Percentiles rank a stretch among this genome's conserved stretches.
Conservation (phyloP, 306 rosid species). For the Quercus glauca region DNA sequence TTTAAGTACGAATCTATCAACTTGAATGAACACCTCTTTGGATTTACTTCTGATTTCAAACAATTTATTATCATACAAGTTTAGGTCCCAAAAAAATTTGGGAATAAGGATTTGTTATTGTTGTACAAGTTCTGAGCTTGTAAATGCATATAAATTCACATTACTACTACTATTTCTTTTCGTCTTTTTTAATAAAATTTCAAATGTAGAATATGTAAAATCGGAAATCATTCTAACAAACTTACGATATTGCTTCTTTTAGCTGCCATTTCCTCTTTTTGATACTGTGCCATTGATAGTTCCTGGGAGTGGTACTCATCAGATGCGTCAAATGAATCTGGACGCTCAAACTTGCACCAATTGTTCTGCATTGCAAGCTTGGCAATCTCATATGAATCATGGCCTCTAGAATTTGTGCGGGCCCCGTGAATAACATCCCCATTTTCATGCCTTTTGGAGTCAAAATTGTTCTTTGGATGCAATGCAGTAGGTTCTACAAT, state of each 20-base stretch:
- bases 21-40: not conserved
- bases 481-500: slow-evolving; percentile 44
- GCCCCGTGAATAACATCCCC: slow-evolving; percentile 37
- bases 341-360: slow-evolving; percentile 89
- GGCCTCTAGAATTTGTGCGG: slow-evolving; percentile 52
- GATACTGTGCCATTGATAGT: slow-evolving; percentile 63
- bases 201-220: not conserved
- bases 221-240: slow-evolving; percentile 5
- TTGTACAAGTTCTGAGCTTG: not conserved
- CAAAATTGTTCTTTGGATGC: slow-evolving; percentile 49
- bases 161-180: slow-evolving; percentile 1
- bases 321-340: slow-evolving; percentile 89
- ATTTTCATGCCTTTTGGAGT: slow-evolving; percentile 55
- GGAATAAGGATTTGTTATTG: not conserved
- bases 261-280: slow-evolving; percentile 62
- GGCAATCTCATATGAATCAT: slow-evolving; percentile 56
- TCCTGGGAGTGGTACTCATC: slow-evolving; percentile 94
- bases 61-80: not conserved
- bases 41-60: too few relatives aligned
- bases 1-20: not conserved
- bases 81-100: too few relatives aligned
- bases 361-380: slow-evolving; percentile 72
- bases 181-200: not conserved
- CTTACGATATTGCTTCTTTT: slow-evolving; percentile 79
- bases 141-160: not conserved